Percentiles rank a stretch among this genome's conserved stretches.
Conservation (phyloP, 2,329 filamentous ascomycete species). For the Alternaria rosae region DNA sequence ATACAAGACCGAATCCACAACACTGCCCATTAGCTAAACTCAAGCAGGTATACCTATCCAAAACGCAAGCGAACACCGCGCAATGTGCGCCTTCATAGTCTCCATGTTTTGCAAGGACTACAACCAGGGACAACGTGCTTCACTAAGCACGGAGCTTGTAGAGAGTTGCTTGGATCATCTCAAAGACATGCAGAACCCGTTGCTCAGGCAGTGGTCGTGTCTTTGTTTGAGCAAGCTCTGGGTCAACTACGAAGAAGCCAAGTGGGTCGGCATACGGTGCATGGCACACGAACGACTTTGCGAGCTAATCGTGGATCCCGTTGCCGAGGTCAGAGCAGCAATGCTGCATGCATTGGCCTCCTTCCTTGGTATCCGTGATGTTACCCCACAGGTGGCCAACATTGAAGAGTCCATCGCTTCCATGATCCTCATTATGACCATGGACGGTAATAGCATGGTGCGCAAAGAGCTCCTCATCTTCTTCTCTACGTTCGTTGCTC, state of each 20-base stretch:
- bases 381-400: constrained; percentile 88
- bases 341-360: constrained; percentile 94
- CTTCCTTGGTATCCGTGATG: constrained; percentile 90
- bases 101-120: constrained; percentile 97
- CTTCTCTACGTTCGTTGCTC: constrained; percentile 86
- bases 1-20: not conserved
- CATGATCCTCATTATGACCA: constrained; percentile 88
- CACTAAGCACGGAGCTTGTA: constrained; percentile 89
- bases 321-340: constrained; percentile 90
- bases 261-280: constrained; percentile 93
- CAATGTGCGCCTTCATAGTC: constrained; percentile 98
- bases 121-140: constrained; percentile 88
- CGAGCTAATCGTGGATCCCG: constrained; percentile 80
- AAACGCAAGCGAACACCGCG: constrained; percentile 92
- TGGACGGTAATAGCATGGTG: constrained; percentile 93
- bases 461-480: constrained; percentile 93
- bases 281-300: constrained; percentile 83
- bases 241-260: constrained; percentile 88
- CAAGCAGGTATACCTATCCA: constrained; percentile 74
- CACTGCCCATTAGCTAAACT: constrained; percentile 13
- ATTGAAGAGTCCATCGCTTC: constrained; percentile 92
- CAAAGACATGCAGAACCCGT: constrained; percentile 82
- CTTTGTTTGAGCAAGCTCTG: constrained; percentile 95
- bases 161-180: constrained; percentile 85
- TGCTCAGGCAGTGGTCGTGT: constrained; percentile 94